Conservation (phyloP, 78 protist species). For the Ministeria vibrans region DNA sequence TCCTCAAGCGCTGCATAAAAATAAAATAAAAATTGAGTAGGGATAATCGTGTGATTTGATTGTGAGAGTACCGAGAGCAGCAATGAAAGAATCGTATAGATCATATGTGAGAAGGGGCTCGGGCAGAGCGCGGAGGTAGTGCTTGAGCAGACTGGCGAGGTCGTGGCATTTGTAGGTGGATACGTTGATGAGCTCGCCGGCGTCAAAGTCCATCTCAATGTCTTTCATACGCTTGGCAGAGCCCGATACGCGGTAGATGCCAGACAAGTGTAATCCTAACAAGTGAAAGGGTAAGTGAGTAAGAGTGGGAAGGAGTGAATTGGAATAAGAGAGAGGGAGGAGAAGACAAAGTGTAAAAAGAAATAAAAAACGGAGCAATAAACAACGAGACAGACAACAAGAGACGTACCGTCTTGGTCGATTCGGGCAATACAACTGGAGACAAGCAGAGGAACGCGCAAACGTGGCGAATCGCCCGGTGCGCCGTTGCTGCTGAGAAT, state of each 20-base stretch:
- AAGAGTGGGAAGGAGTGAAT: too few species aligned
- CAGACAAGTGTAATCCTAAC: too few species aligned
- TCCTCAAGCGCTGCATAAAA: too few species aligned
- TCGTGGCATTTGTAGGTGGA: conserved; percentile 13
- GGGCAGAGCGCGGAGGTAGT: conserved; percentile 49
- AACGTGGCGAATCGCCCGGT: too few species aligned
- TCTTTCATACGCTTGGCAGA: neutral
- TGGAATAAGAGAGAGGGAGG: neutral
- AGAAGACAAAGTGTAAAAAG: neutral
- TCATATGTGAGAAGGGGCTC: conserved; percentile 59
- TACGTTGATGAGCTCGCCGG: neutral
- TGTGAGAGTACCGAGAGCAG: conserved; percentile 33
- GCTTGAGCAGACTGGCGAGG: conserved; percentile 41
- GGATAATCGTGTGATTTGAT: too few species aligned
- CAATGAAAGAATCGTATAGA: conserved; percentile 43
- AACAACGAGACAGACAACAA: neutral
- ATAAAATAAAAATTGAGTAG: too few species aligned
- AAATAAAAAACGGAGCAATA: neutral
- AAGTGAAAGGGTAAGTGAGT: too few species aligned
- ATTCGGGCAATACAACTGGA: too few species aligned
- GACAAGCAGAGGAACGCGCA: too few species aligned
- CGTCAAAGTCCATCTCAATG: neutral
- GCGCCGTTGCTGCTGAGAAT: too few species aligned
- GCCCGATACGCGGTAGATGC: neutral
- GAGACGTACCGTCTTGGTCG: too few species aligned